These are phyloP conservation scores for Inga laurina DNA, from an alignment of 306 rosid species.

Conservation along the genomic window DNA sequence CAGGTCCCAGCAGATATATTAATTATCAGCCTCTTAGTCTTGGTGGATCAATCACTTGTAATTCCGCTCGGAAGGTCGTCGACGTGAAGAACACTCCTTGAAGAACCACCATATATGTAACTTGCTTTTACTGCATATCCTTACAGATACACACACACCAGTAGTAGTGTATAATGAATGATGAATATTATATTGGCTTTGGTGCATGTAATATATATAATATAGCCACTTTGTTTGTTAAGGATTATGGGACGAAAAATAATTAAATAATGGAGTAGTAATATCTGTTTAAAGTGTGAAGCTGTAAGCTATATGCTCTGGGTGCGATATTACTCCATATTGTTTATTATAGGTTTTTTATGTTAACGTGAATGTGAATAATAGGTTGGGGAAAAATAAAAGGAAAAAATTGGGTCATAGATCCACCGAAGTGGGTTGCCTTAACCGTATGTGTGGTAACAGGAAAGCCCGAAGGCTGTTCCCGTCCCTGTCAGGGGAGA, in stretches of 20 bases:
- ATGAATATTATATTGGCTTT: not conserved
- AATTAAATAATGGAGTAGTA: not conserved
- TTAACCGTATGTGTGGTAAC: conserved; percentile 20
- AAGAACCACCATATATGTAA: conserved; percentile 1
- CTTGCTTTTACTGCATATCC: not conserved
- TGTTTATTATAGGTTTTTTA: no score
- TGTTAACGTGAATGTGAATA: not conserved
- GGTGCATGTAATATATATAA: not conserved
- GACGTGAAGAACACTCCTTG: conserved; percentile 39
- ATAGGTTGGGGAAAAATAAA: no score
- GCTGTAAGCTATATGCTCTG: not conserved
- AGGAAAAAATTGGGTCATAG: not conserved
- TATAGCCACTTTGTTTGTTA: not conserved
- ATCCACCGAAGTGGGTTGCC: conserved; percentile 20
- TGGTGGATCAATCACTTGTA: conserved; percentile 53
- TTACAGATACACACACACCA: not conserved
- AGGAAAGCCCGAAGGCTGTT: conserved; percentile 19
- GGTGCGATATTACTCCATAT: not conserved
- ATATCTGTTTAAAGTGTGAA: not conserved
- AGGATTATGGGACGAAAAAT: not conserved
- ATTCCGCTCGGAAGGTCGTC: conserved; percentile 26
- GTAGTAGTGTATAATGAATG: not conserved
- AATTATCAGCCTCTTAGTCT: conserved; percentile 62
- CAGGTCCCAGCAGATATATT: conserved; percentile 66
- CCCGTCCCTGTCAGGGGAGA: conserved; percentile 30